Base-by-base conservation (phyloP, 2,329 filamentous ascomycete species). In the Trichoderma aggressivum region DNA sequence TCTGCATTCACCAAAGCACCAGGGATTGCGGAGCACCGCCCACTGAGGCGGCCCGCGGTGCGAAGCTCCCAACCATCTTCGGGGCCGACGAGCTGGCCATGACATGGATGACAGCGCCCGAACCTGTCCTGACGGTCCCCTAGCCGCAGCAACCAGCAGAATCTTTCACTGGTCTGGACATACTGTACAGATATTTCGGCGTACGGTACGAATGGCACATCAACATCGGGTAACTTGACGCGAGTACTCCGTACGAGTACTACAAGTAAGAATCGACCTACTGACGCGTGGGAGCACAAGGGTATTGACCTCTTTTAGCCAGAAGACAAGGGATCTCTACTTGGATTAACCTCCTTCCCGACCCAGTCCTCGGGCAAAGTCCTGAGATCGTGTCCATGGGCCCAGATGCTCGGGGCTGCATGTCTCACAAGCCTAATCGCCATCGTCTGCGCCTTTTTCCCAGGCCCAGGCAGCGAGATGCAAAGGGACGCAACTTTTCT, bases 271-370 rank as follows among this genome's bases (percentile, higher is more conserved):
- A 30, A 59, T 34, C 56, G 28, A 21, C 50, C 32, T 50, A 58
- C 63, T 56, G 53, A 67, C 55, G 18, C 34, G 64, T 53, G 34
- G 64, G 64, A 55, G 53, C 53, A 59, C 53, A 43, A 30, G 32
- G 32, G n/a, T 21, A 18, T n/a, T n/a, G n/a, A n/a, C 43, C 21
- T 21, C 53, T 47, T 59, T 67, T 59, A 67, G 64, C 64, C 64
- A 67, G 64, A 58, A 59, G 53, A 58, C 53, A 36, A 56, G 53
- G 53, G 32, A 28, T 36, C 63, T 65, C n/a, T 55, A 11, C 28
- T 24, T 65, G 59, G 59, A 26, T 55, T n/a, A 36, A 50, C 63
- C 47, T 67, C 64, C 64, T 59, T 59, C 64, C 64, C n/a, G 34
- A 21, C 53, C 64, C 24, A 67, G 53, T 21, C 36, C 32, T 67